These are phyloP conservation scores for Heliocybe sulcata DNA, from an alignment of 1,284 basidiomycete genomes.

Conservation along the genomic window DNA sequence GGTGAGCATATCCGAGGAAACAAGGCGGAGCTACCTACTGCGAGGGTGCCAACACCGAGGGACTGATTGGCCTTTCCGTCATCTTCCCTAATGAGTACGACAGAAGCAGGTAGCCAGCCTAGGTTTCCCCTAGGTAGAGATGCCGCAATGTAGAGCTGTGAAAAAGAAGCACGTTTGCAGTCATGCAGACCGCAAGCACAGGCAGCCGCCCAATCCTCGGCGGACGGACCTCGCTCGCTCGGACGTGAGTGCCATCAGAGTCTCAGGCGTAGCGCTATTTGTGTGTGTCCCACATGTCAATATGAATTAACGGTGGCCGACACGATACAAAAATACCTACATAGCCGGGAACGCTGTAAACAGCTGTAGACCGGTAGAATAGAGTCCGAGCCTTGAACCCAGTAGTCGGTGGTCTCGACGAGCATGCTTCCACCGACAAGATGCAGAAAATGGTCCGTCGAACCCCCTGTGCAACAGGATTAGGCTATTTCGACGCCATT, in stretches of 20 bases:
- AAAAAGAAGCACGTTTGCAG: neutral
- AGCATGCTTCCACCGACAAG: neutral
- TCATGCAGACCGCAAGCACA: neutral
- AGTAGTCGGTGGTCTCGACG: neutral
- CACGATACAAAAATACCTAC: neutral
- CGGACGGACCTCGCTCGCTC: neutral
- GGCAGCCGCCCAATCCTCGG: neutral
- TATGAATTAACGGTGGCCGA: neutral
- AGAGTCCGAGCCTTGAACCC: neutral
- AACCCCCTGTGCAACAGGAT: too few relatives aligned
- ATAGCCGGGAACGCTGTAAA: neutral
- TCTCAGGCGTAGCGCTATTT: neutral
- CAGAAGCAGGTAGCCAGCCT: too few relatives aligned
- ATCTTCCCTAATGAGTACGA: too few relatives aligned
- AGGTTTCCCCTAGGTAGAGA: neutral
- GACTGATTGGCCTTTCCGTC: too few relatives aligned
- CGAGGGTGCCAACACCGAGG: too few relatives aligned
- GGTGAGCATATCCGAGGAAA: too few relatives aligned
- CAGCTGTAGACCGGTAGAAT: neutral
- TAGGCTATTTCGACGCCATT: too few relatives aligned
- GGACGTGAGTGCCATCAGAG: neutral
- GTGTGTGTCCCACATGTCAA: neutral
- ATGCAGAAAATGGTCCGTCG: neutral
- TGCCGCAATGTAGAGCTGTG: neutral
- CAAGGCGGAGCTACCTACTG: too few relatives aligned